phyloP scores from a whole-genome alignment of 768 basidiomycete species.

The Cyclocybe cylindracea region DNA sequence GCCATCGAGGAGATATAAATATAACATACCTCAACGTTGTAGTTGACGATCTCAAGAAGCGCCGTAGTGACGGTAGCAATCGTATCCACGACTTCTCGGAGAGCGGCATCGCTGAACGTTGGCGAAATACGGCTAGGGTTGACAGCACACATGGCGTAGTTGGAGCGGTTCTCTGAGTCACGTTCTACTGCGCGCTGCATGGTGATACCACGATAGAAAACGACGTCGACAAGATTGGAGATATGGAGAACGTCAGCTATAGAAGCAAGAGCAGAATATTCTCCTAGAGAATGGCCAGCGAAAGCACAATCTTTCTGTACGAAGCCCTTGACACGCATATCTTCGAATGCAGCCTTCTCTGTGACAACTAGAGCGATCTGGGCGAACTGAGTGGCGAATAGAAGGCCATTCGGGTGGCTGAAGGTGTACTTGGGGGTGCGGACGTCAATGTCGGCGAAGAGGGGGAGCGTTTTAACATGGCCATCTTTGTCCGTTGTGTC shows the following conservation, averaged over 20 bases:
- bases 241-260: conserved; percentile 97
- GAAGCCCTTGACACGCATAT: conserved; percentile 95
- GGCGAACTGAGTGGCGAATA: conserved; percentile 98
- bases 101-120: conserved; percentile 91
- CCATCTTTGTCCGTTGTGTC: conserved; percentile 97
- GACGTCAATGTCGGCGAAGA: conserved; percentile 93
- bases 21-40: conserved; percentile 78
- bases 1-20: neutral
- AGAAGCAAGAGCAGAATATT: conserved; percentile 97
- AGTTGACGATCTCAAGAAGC: conserved; percentile 98
- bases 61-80: conserved; percentile 77
- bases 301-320: conserved; percentile 92
- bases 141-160: conserved; percentile 99
- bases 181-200: conserved; percentile 99
- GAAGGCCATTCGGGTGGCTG: conserved; percentile 90
- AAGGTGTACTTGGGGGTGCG: conserved; percentile 98
- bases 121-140: conserved; percentile 95
- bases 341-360: conserved; percentile 97
- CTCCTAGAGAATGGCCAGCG: conserved; percentile 97
- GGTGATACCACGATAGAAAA: conserved; percentile 99
- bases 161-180: conserved; percentile 88
- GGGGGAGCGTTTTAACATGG: conserved; percentile 91
- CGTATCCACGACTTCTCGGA: conserved; percentile 95
- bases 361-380: conserved; percentile 98
- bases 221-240: conserved; percentile 93